A percentile compares a stretch with the other conserved stretches of the same genome.
Conservation (phyloP, 768 basidiomycete species). For the Boletus subparvulus region DNA sequence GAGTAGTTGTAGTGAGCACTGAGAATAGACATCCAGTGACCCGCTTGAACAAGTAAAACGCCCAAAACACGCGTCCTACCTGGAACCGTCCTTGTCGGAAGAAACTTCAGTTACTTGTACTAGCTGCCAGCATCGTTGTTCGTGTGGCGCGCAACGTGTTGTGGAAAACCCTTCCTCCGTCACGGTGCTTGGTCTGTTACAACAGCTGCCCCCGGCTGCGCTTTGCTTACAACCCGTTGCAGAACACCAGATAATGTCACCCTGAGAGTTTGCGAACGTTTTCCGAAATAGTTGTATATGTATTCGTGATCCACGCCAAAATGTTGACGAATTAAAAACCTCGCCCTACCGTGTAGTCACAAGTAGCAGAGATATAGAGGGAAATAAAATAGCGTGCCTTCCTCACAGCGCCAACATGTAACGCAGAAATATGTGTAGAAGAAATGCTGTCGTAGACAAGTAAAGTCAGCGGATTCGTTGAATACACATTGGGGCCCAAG, state of each 20-base stretch:
- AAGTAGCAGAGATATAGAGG: background rate
- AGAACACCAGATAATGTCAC: no score
- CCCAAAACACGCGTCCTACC: background rate
- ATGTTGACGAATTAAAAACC: no score
- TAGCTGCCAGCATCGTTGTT: background rate
- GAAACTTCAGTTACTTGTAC: background rate
- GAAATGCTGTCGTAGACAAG: background rate
- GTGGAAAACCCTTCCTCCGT: background rate
- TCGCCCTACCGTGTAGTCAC: background rate
- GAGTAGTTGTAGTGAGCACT: no score
- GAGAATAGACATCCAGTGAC: no score
- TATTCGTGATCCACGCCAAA: no score
- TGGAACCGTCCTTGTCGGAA: constrained; percentile 1
- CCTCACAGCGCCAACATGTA: background rate
- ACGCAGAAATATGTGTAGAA: background rate
- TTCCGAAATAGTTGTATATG: no score
- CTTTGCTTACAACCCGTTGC: background rate
- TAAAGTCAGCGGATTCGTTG: background rate
- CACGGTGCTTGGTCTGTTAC: background rate
- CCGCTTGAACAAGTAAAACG: background rate
- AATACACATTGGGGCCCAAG: background rate
- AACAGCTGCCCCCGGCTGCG: background rate
- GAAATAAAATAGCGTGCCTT: background rate
- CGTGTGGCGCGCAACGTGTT: background rate
- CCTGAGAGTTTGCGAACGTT: no score